A percentile compares a stretch with the other conserved stretches of the same genome.
Evolutionary conservation across 441 rosid species (phyloP).

Genomic region (Erodium trifolium): DNA sequence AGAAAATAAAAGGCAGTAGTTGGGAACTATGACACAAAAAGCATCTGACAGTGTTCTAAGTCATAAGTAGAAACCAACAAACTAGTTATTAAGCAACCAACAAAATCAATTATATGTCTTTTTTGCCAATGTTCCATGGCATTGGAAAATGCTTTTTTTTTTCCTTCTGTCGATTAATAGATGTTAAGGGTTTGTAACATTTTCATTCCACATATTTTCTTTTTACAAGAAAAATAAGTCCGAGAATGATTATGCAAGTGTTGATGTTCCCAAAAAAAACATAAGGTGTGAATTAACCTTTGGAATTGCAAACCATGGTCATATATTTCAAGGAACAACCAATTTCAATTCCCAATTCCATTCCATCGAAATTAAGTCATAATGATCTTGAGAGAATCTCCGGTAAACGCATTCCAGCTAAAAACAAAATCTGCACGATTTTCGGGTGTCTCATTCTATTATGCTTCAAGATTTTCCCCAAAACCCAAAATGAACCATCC

Average conservation of each 20-base stretch:
- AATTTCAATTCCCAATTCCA: background rate
- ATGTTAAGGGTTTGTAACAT: background rate
- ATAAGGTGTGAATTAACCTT: background rate
- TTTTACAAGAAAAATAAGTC: background rate
- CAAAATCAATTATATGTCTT: background rate
- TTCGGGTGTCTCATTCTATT: background rate
- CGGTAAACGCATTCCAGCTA: background rate
- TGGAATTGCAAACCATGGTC: background rate
- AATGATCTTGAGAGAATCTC: background rate
- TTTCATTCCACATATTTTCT: background rate
- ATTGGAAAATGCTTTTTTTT: background rate
- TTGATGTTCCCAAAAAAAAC: background rate
- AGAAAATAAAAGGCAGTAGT: background rate
- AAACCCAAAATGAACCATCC: conserved; percentile 13
- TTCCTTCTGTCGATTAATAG: background rate
- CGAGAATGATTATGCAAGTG: background rate
- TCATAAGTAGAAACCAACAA: background rate
- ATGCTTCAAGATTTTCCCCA: conserved; percentile 9
- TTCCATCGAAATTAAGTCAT: background rate
- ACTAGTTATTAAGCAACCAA: background rate
- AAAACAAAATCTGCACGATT: conserved; percentile 3
- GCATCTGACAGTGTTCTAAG: background rate
- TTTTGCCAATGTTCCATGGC: background rate
- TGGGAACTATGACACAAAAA: background rate
- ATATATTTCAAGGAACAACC: background rate